Evolutionary conservation across 768 basidiomycete genomes (phyloP), one percentile per base, ranked within the genome.

Genomic region (Leucocoprinus birnbaumii): DNA sequence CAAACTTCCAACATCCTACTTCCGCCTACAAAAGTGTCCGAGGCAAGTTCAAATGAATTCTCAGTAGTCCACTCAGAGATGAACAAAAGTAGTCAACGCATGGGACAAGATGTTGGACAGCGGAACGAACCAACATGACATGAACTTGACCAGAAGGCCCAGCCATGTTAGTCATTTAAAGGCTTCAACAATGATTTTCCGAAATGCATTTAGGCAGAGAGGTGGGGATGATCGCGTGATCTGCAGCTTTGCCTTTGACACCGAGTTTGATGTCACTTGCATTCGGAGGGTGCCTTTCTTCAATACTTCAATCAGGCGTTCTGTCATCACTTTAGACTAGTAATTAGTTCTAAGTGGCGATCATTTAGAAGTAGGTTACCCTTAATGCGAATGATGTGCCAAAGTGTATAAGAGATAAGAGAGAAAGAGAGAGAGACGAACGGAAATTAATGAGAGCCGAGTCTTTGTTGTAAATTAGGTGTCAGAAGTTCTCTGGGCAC

Each of bases 81-180:
- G n/a, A n/a, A n/a, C n/a, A n/a, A n/a, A n/a, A 50, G 19, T 40
- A 16, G 22, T 22, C 37, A 34, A 35, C 2, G 9, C 38, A 38
- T 14, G 19, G 48, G 22, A 51, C 48, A 42, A 58, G 47, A 69
- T 78, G 69, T 78, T 63, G 69, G 85, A 84, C 85, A 86, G 73
- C 83, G 75, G 85, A 87, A 87, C 85, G 85, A 87, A 73, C 85
- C 80, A 65, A 55, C 70, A 65, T 73, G 66, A 66, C 64, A 67
- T 65, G 58, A 58, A 55, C 48, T 31, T 24, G 50, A 56, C 57
- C 57, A 56, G 57, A 26, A 38, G 42, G 55, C 55, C 64, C 60
- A 52, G 58, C 66, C 64, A 64, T 66, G 71, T 67, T 65, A 75
- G 83, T 80, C 85, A 84, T 77, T 53, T 69, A 61, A n/a, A n/a